These are phyloP conservation scores for Aristolochia californica DNA, from an alignment of 164 flowering plant species.

Conservation along the genomic window DNA sequence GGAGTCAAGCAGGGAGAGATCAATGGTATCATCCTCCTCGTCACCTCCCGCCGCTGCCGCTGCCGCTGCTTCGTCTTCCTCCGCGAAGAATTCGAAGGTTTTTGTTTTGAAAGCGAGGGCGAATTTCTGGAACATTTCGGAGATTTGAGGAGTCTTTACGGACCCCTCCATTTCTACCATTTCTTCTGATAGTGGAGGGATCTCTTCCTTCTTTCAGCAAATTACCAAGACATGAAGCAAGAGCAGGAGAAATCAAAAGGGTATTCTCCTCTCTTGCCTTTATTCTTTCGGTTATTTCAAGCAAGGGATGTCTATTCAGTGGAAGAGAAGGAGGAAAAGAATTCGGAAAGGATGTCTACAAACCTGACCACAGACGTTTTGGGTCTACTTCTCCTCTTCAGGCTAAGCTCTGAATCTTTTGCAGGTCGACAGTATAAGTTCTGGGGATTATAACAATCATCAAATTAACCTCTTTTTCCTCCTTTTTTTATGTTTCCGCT, in stretches of 20 bases:
- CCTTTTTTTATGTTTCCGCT: no score
- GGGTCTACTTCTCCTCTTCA: not conserved
- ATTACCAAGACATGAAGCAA: no score
- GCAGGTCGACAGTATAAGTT: not conserved
- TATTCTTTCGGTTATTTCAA: slow-evolving; percentile 1
- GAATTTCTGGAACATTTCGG: slow-evolving; percentile 79
- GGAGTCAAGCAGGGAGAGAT: slow-evolving; percentile 54
- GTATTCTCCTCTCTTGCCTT: not conserved
- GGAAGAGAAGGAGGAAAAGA: not conserved
- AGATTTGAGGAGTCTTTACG: slow-evolving; percentile 58
- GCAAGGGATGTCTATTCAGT: slow-evolving; percentile 1
- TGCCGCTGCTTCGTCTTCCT: slow-evolving; percentile 30
- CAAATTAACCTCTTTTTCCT: no score
- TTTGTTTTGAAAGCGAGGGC: slow-evolving; percentile 86
- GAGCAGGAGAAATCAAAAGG: not conserved
- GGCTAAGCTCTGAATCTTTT: not conserved
- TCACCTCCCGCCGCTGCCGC: not conserved
- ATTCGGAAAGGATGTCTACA: not conserved
- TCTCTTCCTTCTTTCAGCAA: not conserved
- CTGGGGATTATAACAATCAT: no score
- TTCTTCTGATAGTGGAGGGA: not conserved
- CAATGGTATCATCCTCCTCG: slow-evolving; percentile 19
- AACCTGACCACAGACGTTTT: not conserved
- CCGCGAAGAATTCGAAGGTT: slow-evolving; percentile 86
- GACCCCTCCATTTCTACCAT: slow-evolving; percentile 42